Conservation (phyloP, 257 asterid species). For the Oldenlandia corymbosa region DNA sequence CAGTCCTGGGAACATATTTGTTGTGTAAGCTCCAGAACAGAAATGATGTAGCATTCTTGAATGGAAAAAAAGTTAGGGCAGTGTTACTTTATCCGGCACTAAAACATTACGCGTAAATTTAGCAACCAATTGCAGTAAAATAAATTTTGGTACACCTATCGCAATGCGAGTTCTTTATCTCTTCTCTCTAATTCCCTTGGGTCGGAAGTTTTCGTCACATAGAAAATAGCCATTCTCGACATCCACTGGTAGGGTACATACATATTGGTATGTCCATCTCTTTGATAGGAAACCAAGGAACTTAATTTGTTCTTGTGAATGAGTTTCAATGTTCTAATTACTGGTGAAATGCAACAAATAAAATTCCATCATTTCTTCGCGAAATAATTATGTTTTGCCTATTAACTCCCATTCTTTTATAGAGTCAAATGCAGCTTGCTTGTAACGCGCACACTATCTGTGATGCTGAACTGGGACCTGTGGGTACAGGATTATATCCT, state of each 20-base stretch:
- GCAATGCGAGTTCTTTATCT: too few species aligned
- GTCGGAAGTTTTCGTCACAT: background rate
- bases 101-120: background rate
- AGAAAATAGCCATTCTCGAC: background rate
- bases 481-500: conserved; percentile 92
- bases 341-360: background rate
- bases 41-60: background rate
- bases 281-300: background rate
- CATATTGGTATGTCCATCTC: background rate
- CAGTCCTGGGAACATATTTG: background rate
- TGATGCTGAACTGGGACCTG: conserved; percentile 84
- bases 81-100: background rate
- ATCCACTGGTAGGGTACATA: background rate
- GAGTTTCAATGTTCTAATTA: background rate
- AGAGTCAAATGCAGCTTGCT: conserved; percentile 54
- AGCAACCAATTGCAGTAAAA: background rate
- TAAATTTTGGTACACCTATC: too few species aligned
- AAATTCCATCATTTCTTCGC: background rate
- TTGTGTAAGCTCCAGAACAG: background rate
- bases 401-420: background rate
- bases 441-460: conserved; percentile 98
- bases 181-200: background rate
- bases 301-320: too few species aligned
- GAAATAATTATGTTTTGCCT: background rate
- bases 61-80: background rate